These are phyloP conservation scores for Apiotrichum domesticum DNA, from an alignment of 1,284 basidiomycete species.

Conservation along the genomic window DNA sequence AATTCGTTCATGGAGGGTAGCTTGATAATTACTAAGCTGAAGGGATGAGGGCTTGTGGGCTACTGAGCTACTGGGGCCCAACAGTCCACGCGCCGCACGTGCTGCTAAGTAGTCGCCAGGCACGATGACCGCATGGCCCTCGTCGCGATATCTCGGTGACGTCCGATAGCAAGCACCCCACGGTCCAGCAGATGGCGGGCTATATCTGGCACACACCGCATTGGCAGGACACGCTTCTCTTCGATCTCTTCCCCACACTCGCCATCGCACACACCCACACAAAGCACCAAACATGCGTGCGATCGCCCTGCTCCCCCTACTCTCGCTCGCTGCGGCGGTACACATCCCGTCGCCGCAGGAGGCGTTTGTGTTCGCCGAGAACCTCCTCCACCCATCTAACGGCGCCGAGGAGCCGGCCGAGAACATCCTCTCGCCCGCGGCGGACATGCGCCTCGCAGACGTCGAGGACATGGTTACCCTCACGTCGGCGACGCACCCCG, in stretches of 20 bases:
- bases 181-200: not conserved
- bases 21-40: no score
- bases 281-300: slow-evolving; percentile 6
- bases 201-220: not conserved
- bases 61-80: no score
- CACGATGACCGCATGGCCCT: not conserved
- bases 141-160: not conserved
- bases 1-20: no score
- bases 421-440: slow-evolving; percentile 22
- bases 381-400: slow-evolving; percentile 16
- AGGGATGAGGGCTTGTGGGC: no score
- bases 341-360: slow-evolving; percentile 30
- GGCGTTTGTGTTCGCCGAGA: slow-evolving; percentile 23
- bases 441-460: slow-evolving; percentile 29
- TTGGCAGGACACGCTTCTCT: not conserved
- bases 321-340: slow-evolving; percentile 22
- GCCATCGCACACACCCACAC: not conserved
- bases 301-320: slow-evolving; percentile 9
- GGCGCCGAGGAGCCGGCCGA: not conserved
- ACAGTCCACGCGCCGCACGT: no score
- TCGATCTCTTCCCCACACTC: not conserved
- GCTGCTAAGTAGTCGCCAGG: not conserved
- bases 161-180: not conserved
- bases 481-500: slow-evolving; percentile 30
- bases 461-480: slow-evolving; percentile 31